These are phyloP conservation scores for Closterium sp. DNA, from an alignment of 139 green algal genomes.

Conservation along the genomic window DNA sequence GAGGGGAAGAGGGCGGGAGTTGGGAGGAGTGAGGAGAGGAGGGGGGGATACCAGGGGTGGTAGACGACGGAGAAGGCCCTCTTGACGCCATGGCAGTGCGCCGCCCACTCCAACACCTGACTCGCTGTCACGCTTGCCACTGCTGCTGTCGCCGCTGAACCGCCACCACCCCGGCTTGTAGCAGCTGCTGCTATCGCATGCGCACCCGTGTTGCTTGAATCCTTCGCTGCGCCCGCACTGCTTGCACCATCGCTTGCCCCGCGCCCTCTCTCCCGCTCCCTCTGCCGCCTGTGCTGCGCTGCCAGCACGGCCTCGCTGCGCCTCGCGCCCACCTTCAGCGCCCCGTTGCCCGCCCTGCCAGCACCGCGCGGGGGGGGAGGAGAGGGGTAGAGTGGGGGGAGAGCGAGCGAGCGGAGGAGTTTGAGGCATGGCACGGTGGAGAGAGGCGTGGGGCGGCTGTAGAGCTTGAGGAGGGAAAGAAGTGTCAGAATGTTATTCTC, in stretches of 20 bases:
- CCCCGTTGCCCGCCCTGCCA: neutral
- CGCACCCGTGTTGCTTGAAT: no score
- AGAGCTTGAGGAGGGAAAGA: no score
- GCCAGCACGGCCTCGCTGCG: neutral
- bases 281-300: neutral
- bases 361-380: neutral
- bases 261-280: neutral
- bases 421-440: no score
- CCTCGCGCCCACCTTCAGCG: neutral
- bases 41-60: neutral
- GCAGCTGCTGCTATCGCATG: neutral
- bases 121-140: neutral
- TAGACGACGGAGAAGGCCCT: neutral
- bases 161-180: neutral
- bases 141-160: no score
- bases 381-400: conserved; percentile 1
- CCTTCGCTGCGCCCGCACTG: neutral
- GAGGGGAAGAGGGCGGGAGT: no score
- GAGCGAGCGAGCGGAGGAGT: neutral
- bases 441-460: no score
- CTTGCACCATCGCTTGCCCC: neutral
- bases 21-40: neutral
- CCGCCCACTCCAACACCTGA: neutral
- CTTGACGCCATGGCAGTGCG: neutral
- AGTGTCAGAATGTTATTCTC: no score